Base-by-base conservation (phyloP, 2,329 filamentous ascomycete genomes). In the Aspergillus brunneoviolaceus region DNA sequence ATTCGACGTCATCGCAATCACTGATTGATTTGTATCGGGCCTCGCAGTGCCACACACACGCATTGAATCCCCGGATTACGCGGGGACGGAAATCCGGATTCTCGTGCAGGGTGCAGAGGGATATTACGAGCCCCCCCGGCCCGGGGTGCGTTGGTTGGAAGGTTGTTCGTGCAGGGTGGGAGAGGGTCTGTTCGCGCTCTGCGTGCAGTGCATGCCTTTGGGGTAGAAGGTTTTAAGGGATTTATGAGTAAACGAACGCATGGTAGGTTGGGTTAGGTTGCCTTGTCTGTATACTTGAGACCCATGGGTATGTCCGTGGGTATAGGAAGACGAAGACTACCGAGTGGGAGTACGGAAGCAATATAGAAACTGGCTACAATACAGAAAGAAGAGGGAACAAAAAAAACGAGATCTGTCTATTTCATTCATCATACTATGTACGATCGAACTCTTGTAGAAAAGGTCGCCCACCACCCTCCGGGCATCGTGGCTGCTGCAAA, bases 401-500 rank as follows among this genome's bases (percentile, higher is more conserved):
- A 21, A 21, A 16, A 35, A 35, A 16, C 2, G 14, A 35, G 33
- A 35, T 35, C 16, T 45, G 39, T 45, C 39, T 45, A 45, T 45
- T 45, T 3, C 39, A 55, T 55, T 49, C 48, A 53, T 45, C 58
- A 42, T 52, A 51, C 16, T 57, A 54, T 53, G 59, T 59, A 60
- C 31, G 57, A 61, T 57, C 25, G 48, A 59, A 61, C 55, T 48
- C 45, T 52, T 58, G 47, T 53, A 52, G 42, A 49, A 62, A 60
- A 58, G 51, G 55, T 63, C 49, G 59, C 63, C 67, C 63, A 69
- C 60, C 66, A 64, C 67, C 67, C 64, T 60, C 57, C 23, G 50
- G 27, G 49, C 51, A 45, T 31, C 52, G 42, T 31, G 14, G 21
- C 47, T 42, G 35, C 49, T 16, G 33, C 11, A 12, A 35, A 58